Base-by-base conservation (phyloP, 148 eudicot species). In the Euryodendron excelsum region DNA sequence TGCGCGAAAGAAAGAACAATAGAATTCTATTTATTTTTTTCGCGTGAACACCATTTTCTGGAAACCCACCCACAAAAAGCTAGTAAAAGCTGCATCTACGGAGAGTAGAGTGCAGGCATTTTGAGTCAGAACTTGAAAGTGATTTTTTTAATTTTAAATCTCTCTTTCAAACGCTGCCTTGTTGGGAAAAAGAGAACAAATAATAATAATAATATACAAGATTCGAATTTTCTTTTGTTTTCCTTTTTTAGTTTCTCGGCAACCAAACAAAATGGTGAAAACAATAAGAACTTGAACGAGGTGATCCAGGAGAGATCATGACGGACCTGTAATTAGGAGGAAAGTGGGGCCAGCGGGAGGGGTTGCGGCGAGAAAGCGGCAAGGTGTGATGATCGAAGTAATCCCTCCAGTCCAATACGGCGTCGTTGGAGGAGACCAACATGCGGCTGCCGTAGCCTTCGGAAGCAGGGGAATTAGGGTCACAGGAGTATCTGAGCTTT, bases 321-420 rank as follows among this genome's bases (percentile, higher is more conserved):
- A 70, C 4, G 59, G 69, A 92, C 98, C 97, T 89, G 81, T 95
- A 95, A 84, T 88, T 84, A 34, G 86, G 63, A 5, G 91, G 90
- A 61, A 74, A 91, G 72, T 82, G 39, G 1, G 99, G 98, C 99
- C 99, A 95, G 8, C 82, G 85, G 12, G 81, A 62, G 0, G 93
- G 84, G 85, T 91, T 71, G 7, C 98, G 85, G 1, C 97, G 83
- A 1, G 88, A 82, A 65, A 89, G 52, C 0, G 99, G 99, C 20
- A 88, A 87, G 62, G 97, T 91, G 55, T 95, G 98, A 77, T 93
- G 99, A 87, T 95, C 98, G 84, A 90, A 93, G 62, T 91, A 95
- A 81, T 95, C 99, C 63, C 99, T 89, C 99, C 99, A 95, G 81
- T 95, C 99, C 88, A 95, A 90, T 72, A 95, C 97, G 14, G 85